These are phyloP conservation scores for Lecanicillium sp. DNA, from an alignment of 2,329 filamentous ascomycete genomes.

Conservation along the genomic window DNA sequence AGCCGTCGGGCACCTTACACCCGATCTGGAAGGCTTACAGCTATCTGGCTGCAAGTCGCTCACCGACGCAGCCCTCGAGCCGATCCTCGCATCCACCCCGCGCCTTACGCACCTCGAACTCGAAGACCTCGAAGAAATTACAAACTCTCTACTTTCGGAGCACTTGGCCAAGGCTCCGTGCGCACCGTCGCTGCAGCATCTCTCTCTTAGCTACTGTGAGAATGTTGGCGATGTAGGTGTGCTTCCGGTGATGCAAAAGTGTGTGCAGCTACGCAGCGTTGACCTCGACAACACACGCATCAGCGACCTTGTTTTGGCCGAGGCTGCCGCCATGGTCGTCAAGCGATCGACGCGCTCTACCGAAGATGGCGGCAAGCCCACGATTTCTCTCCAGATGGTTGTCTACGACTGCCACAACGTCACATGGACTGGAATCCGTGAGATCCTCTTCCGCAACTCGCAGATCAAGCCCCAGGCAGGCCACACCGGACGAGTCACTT, in stretches of 20 bases:
- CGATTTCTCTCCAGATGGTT: constrained; percentile 64
- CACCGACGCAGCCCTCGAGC: constrained; percentile 64
- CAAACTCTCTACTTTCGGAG: constrained; percentile 63
- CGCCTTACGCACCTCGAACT: constrained; percentile 79
- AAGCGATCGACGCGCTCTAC: constrained; percentile 46
- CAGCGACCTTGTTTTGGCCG: constrained; percentile 76
- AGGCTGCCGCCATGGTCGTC: constrained; percentile 75
- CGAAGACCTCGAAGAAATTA: constrained; percentile 74
- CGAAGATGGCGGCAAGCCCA: constrained; percentile 33
- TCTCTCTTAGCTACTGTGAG: constrained; percentile 88
- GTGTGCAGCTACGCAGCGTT: constrained; percentile 57
- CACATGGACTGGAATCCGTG: constrained; percentile 85
- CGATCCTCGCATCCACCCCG: constrained; percentile 67
- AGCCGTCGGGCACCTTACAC: constrained; percentile 65
- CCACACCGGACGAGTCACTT: constrained; percentile 37
- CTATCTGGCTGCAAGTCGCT: constrained; percentile 70
- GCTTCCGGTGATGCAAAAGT: constrained; percentile 72
- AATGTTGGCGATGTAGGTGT: constrained; percentile 75
- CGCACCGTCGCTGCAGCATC: constrained; percentile 61
- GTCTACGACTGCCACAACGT: constrained; percentile 90
- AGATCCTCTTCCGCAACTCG: constrained; percentile 79
- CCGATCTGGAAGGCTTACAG: constrained; percentile 73
- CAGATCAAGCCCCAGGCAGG: constrained; percentile 51
- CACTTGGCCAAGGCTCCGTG: constrained; percentile 72
- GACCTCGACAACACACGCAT: constrained; percentile 93